phyloP scores from a whole-genome alignment of 768 basidiomycete species.

The Mycena venus region DNA sequence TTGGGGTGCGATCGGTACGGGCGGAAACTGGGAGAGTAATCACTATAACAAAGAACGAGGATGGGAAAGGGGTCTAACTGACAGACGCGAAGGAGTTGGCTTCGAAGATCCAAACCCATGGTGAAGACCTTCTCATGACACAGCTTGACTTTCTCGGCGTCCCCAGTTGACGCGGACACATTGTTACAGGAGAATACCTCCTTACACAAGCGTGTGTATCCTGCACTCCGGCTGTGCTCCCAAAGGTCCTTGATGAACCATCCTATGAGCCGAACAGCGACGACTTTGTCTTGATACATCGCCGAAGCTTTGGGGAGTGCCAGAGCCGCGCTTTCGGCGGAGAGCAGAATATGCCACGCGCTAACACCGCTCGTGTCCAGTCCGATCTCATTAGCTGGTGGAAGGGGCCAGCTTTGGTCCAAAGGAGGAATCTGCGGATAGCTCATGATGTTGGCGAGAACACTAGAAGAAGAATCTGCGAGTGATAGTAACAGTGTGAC shows the following conservation, averaged over 20 bases:
- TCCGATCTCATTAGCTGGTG: not conserved
- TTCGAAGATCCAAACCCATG: not conserved
- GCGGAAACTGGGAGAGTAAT: not conserved
- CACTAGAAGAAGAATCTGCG: no score
- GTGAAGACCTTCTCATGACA: not conserved
- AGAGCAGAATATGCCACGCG: not conserved
- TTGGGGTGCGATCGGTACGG: slow-evolving; percentile 4
- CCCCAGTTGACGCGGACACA: not conserved
- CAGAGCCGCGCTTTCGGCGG: slow-evolving; percentile 2
- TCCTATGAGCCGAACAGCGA: not conserved
- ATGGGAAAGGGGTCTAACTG: no score
- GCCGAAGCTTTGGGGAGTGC: not conserved
- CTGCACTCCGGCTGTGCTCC: not conserved
- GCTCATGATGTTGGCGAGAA: no score
- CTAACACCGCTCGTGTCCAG: not conserved
- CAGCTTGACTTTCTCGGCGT: not conserved
- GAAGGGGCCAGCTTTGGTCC: not conserved
- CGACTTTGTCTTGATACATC: not conserved
- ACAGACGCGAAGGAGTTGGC: not conserved
- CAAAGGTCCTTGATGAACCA: slow-evolving; percentile 4
- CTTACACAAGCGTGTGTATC: not conserved
- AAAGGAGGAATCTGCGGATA: no score
- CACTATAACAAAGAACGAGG: no score
- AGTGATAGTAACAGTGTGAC: no score
- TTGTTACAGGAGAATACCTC: not conserved